These are phyloP conservation scores for Solanum lycopersicoides DNA, from an alignment of 257 asterid species.

Conservation along the genomic window DNA sequence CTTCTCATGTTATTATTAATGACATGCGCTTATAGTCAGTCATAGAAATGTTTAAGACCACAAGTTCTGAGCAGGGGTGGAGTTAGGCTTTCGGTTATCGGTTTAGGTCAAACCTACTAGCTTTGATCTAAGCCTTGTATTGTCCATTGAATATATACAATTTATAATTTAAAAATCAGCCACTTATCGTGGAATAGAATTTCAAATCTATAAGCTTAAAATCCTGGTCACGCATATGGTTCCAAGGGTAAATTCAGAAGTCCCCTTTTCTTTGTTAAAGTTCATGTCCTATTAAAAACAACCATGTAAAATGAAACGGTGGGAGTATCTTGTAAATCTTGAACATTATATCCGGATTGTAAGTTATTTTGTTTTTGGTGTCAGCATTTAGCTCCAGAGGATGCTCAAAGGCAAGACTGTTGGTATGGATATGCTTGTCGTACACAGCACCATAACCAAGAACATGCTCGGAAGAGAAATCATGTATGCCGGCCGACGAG, in stretches of 20 bases:
- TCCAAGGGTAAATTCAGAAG: background rate
- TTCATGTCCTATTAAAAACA: background rate
- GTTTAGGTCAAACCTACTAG: background rate
- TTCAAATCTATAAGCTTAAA: background rate
- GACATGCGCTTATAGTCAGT: background rate
- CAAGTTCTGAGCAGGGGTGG: background rate
- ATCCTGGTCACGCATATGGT: background rate
- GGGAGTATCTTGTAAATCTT: background rate
- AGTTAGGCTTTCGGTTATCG: background rate
- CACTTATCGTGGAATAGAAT: background rate
- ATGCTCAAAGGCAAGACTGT: slow-evolving; percentile 62
- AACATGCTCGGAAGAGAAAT: slow-evolving; percentile 87
- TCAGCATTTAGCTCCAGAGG: slow-evolving; percentile 64
- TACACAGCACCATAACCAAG: slow-evolving; percentile 88
- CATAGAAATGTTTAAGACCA: background rate
- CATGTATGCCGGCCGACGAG: slow-evolving; percentile 95
- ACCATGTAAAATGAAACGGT: background rate
- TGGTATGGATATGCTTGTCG: slow-evolving; percentile 95
- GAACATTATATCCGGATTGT: background rate
- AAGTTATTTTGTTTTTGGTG: background rate
- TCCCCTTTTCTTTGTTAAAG: background rate
- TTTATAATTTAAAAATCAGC: background rate
- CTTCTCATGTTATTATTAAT: background rate
- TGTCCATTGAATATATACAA: background rate
- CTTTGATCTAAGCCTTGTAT: background rate